A percentile compares a stretch with the other conserved stretches of the same genome.
phyloP scores from a whole-genome alignment of 345 rosid species.

The Bruguiera parviflora region DNA sequence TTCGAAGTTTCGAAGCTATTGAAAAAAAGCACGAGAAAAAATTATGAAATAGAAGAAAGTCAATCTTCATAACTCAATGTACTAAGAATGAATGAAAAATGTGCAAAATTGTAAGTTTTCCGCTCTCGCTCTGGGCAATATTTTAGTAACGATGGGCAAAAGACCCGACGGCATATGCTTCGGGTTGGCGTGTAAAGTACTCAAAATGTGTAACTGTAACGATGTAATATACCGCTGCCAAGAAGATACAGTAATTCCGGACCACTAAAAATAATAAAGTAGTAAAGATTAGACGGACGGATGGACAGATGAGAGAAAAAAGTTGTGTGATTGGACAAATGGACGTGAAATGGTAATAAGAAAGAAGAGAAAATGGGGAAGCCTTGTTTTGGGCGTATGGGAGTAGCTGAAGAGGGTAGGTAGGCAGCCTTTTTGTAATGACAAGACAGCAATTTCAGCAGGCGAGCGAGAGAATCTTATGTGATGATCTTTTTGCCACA shows the following conservation, averaged over 20 bases:
- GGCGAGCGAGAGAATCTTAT: constrained; percentile 35
- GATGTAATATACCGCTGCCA: neutral
- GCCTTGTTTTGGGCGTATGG: neutral
- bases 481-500: constrained; percentile 20
- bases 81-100: too few species aligned
- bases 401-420: neutral
- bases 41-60: too few species aligned
- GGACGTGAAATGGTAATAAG: constrained; percentile 18
- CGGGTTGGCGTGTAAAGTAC: too few species aligned
- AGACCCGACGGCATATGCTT: too few species aligned
- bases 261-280: neutral
- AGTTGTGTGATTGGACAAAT: constrained; percentile 34
- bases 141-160: too few species aligned
- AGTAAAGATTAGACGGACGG: constrained; percentile 39
- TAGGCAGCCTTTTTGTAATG: constrained; percentile 31
- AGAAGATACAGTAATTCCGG: neutral
- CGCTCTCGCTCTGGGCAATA: too few species aligned
- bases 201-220: too few species aligned
- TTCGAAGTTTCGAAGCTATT: too few species aligned
- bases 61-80: too few species aligned
- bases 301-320: constrained; percentile 34
- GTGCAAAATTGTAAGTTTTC: too few species aligned
- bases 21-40: too few species aligned
- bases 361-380: neutral
- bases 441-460: constrained; percentile 32